Base-by-base conservation (phyloP, 2,329 filamentous ascomycete species). In the Cladosporium sp. region DNA sequence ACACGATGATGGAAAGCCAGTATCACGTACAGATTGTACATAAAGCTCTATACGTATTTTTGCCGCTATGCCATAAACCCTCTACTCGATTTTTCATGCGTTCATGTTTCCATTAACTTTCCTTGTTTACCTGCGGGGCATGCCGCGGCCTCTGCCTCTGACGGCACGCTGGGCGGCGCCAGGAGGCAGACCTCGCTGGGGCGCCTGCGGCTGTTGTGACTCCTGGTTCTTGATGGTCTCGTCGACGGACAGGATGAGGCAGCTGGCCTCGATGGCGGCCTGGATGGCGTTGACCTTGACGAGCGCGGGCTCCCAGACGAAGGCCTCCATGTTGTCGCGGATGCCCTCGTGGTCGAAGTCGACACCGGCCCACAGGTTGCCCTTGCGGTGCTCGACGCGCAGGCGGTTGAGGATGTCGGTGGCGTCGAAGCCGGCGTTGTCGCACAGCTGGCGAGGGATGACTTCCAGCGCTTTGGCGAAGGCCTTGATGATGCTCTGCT, bases 161-260 rank as follows among this genome's bases (percentile, higher is more conserved):
- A 97, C 73, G 37, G 90, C 92, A 64, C 92, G 80, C 76, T 97
- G 92, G 9, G 92, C 91, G 18, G 92, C 91, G 59, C 75, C 75
- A 4, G 73, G 74, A 24, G 75, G 75, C 58, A 78, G 75, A 17
- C 83, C 80, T 70, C 87, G 79, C 50, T 83, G 80, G 0, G 92
- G 92, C 7, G 83, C 89, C 70, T 95, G 88, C 19, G 91, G 87
- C 69, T 83, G 78, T 62, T 85, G 80, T 64, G 89, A 95, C 76
- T 97, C 91, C 76, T 99, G 89, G 73, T 99, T 99, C 73, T 60
- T 90, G 73, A 99, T 97, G 29, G 93, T 99, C 82, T 99, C 93
- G 67, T 99, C 93, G 51, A 99, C 93, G 62, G 89, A 87, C 64
- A 99, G 75, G 60, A 99, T 97, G 75, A 99, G 74, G 75, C 93